Conservation (phyloP, 495 filamentous ascomycete species). For the Pseudotulostoma volvatum region DNA sequence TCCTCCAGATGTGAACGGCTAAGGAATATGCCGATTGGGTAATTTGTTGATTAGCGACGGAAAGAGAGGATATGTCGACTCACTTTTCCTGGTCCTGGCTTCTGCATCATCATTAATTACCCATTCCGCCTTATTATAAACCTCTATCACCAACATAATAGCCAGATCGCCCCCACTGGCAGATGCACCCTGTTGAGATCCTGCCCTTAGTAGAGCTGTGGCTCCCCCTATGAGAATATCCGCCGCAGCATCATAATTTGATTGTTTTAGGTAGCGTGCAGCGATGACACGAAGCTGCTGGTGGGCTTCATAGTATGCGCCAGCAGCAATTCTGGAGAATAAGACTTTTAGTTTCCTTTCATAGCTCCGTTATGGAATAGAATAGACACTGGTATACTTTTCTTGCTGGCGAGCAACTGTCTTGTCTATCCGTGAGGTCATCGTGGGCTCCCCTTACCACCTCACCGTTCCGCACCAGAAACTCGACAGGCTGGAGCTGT, state of each 20-base stretch:
- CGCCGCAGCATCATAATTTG: conserved; percentile 68
- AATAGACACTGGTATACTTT: conserved; percentile 30
- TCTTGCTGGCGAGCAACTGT: conserved; percentile 54
- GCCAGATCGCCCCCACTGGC: conserved; percentile 86
- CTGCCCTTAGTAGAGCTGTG: conserved; percentile 67
- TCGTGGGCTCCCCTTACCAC: conserved; percentile 12
- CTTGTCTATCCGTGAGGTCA: conserved; percentile 55
- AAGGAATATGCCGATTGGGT: no score
- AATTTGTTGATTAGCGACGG: no score
- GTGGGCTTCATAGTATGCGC: conserved; percentile 91
- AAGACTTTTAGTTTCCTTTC: conserved; percentile 5
- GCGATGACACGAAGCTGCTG: conserved; percentile 92
- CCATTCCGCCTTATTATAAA: conserved; percentile 69
- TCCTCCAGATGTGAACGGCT: no score
- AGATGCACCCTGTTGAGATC: conserved; percentile 48
- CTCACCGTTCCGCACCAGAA: no score
- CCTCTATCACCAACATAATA: conserved; percentile 66
- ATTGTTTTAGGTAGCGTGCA: conserved; percentile 72
- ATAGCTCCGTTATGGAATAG: conserved; percentile 1
- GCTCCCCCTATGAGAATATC: conserved; percentile 77
- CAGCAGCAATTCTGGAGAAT: conserved; percentile 61
- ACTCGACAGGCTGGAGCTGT: no score
- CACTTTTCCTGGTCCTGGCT: conserved; percentile 28
- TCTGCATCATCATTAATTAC: conserved; percentile 46
- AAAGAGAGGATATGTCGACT: conserved; percentile 8